Conservation (phyloP, 257 asterid genomes). For the Solanum ahanhuiri region DNA sequence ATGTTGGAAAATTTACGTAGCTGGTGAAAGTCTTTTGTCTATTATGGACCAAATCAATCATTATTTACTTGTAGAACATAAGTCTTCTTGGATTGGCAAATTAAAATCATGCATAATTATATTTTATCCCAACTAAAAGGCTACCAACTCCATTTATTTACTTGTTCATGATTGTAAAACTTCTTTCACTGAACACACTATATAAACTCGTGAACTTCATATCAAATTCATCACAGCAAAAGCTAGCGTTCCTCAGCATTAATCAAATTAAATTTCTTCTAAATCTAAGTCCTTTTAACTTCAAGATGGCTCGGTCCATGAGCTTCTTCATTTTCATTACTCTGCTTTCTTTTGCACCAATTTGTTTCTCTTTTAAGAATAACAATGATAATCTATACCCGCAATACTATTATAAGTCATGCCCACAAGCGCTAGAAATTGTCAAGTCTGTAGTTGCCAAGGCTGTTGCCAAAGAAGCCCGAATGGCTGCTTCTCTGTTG, state of each 20-base stretch:
- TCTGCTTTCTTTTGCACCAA: slow-evolving; percentile 44
- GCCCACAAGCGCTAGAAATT: slow-evolving; percentile 59
- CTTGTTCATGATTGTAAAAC: background rate
- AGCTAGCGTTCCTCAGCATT: background rate
- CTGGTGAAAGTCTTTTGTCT: background rate
- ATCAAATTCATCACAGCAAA: slow-evolving; percentile 17
- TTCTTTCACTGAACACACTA: background rate
- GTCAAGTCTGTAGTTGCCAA: slow-evolving; percentile 58
- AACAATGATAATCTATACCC: slow-evolving; percentile 60
- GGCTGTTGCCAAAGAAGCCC: slow-evolving; percentile 69
- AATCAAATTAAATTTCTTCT: background rate
- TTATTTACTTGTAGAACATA: background rate
- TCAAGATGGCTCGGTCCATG: slow-evolving; percentile 25
- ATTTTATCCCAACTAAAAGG: slow-evolving; percentile 21
- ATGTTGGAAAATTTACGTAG: background rate
- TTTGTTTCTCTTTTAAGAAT: slow-evolving; percentile 31
- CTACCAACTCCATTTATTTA: slow-evolving; percentile 43
- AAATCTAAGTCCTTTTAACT: background rate
- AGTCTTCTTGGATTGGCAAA: slow-evolving; percentile 2
- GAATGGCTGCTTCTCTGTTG: slow-evolving; percentile 91
- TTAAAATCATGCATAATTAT: background rate
- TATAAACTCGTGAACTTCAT: slow-evolving; percentile 27
- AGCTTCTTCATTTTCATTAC: slow-evolving; percentile 27
- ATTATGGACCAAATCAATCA: background rate
- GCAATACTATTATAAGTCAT: slow-evolving; percentile 63